Conservation (phyloP, 2,329 filamentous ascomycete species). For the Xylaria sp. region DNA sequence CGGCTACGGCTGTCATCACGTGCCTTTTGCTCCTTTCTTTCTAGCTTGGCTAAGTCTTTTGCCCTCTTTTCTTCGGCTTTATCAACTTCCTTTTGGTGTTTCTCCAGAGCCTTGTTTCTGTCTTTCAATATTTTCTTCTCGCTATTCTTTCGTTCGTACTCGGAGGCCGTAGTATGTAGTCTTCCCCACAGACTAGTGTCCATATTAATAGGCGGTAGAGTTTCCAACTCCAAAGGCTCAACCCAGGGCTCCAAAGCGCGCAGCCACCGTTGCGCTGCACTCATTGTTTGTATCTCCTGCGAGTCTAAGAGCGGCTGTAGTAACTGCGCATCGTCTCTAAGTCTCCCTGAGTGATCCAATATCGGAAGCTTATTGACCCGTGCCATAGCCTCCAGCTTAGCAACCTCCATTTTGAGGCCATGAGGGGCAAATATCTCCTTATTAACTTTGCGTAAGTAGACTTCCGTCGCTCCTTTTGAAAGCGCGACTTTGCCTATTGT, state of each 20-base stretch:
- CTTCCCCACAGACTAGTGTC: slow-evolving; percentile 26
- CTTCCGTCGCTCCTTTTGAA: slow-evolving; percentile 28
- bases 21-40: slow-evolving; percentile 21
- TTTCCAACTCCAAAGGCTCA: slow-evolving; percentile 22
- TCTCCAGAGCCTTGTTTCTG: slow-evolving; percentile 18
- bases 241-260: slow-evolving; percentile 28
- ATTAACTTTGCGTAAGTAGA: slow-evolving; percentile 27
- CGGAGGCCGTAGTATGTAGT: slow-evolving; percentile 27
- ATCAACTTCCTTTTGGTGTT: slow-evolving; percentile 22
- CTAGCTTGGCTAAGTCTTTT: slow-evolving; percentile 26
- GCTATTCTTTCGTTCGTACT: slow-evolving; percentile 21
- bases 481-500: slow-evolving; percentile 15
- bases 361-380: slow-evolving; percentile 28
- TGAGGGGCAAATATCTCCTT: slow-evolving; percentile 25
- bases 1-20: not conserved
- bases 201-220: slow-evolving; percentile 25
- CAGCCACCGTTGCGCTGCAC: slow-evolving; percentile 22
- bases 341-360: slow-evolving; percentile 18
- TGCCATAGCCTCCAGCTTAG: slow-evolving; percentile 33
- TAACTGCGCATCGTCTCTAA: slow-evolving; percentile 13
- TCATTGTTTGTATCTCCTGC: slow-evolving; percentile 16
- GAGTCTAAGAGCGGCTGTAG: slow-evolving; percentile 20
- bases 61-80: slow-evolving; percentile 20
- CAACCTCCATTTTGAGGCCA: slow-evolving; percentile 31
- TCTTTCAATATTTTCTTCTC: slow-evolving; percentile 24